A percentile compares a stretch with the other conserved stretches of the same genome.
Conservation (phyloP, 2,329 filamentous ascomycete genomes). For the Colletotrichum plurivorum region DNA sequence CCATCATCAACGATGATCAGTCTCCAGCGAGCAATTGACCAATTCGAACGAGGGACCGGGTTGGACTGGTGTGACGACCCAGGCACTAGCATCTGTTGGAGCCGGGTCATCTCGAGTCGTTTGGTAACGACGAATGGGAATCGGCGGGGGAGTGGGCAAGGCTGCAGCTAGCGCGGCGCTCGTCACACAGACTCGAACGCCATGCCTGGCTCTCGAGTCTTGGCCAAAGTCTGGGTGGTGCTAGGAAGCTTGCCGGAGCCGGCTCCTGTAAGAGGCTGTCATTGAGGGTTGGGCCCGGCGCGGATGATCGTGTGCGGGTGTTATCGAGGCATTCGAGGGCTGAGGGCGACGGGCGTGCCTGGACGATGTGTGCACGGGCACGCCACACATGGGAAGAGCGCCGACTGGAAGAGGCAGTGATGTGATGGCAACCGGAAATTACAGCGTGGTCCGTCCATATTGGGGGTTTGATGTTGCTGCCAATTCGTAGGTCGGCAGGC, state of each 20-base stretch:
- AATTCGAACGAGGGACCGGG: conserved; percentile 10
- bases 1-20: background rate
- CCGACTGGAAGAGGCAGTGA: conserved; percentile 39
- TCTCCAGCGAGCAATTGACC: conserved; percentile 10
- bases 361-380: conserved; percentile 44
- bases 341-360: conserved; percentile 30
- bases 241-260: conserved; percentile 29
- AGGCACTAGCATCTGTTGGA: conserved; percentile 25
- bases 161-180: conserved; percentile 25
- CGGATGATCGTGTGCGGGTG: conserved; percentile 1
- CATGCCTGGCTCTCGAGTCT: conserved; percentile 1
- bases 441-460: conserved; percentile 28
- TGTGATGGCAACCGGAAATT: conserved; percentile 39
- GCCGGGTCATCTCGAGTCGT: conserved; percentile 17
- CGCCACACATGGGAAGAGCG: conserved; percentile 31
- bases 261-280: conserved; percentile 12
- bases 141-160: conserved; percentile 24
- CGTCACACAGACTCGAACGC: conserved; percentile 35
- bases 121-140: conserved; percentile 22
- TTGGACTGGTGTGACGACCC: conserved; percentile 23
- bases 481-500: conserved; percentile 28
- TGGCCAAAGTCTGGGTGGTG: conserved; percentile 21
- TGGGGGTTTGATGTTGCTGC: conserved; percentile 20
- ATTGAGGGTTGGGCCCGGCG: background rate
- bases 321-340: conserved; percentile 1